phyloP scores from a whole-genome alignment of 176 grass and related monocot genomes.

The Triticum aestivum region IWGSC_CS_RefSeq_v2.1 NC_057807.1:60227008-60227507 shows the following conservation, averaged over 20 bases:
- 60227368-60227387: too few relatives aligned
- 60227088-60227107: background rate
- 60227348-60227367: too few relatives aligned
- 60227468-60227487: conserved; percentile 20
- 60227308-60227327: too few relatives aligned
- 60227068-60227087: background rate
- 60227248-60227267: conserved; percentile 17
- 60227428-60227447: too few relatives aligned
- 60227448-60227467: too few relatives aligned
- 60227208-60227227: background rate
- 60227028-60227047: background rate
- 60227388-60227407: too few relatives aligned
- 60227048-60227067: background rate
- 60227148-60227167: background rate
- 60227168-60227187: background rate
- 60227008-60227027: too few relatives aligned
- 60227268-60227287: conserved; percentile 10
- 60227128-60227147: too few relatives aligned
- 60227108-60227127: background rate
- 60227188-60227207: background rate
- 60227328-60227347: too few relatives aligned
- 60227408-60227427: too few relatives aligned
- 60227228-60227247: background rate
- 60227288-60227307: too few relatives aligned
- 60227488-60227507: conserved; percentile 24